phyloP scores from a whole-genome alignment of 208 protist genomes.

The Vickermania spadyakhi region DNA sequence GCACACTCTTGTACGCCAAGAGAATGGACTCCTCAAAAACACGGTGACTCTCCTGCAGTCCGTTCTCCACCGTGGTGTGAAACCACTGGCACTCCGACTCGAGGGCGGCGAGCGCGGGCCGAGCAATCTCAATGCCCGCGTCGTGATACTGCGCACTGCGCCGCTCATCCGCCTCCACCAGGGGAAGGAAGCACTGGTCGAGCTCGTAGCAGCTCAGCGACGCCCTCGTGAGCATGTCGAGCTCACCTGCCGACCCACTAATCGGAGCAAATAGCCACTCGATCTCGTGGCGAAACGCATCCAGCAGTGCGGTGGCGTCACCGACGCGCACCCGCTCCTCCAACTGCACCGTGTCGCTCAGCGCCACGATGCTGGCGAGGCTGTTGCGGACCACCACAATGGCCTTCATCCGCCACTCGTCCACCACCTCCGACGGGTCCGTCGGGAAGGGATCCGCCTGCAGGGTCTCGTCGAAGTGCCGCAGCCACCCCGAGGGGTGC shows the following conservation, averaged over 20 bases:
- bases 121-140: not conserved
- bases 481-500: slow-evolving; percentile 51
- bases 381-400: slow-evolving; percentile 68
- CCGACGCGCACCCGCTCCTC: slow-evolving; percentile 21
- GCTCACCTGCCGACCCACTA: slow-evolving; percentile 13
- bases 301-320: slow-evolving; percentile 19
- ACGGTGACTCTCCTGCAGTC: slow-evolving; percentile 27
- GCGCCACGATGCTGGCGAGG: slow-evolving; percentile 26
- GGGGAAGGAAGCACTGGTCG: not conserved
- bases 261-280: slow-evolving; percentile 43
- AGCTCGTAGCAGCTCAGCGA: slow-evolving; percentile 15
- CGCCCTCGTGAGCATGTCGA: slow-evolving; percentile 23
- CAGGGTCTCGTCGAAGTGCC: slow-evolving; percentile 38
- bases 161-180: slow-evolving; percentile 1
- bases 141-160: not conserved
- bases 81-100: slow-evolving; percentile 59
- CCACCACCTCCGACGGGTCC: slow-evolving; percentile 37
- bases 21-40: slow-evolving; percentile 32
- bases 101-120: slow-evolving; percentile 12
- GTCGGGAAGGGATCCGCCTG: slow-evolving; percentile 24
- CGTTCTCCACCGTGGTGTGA: slow-evolving; percentile 16
- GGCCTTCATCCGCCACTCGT: slow-evolving; percentile 80
- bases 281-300: slow-evolving; percentile 18
- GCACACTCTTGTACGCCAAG: slow-evolving; percentile 30
- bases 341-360: slow-evolving; percentile 15